Evolutionary conservation across 768 basidiomycete species (phyloP).

Genomic region (Inosperma sp.): DNA sequence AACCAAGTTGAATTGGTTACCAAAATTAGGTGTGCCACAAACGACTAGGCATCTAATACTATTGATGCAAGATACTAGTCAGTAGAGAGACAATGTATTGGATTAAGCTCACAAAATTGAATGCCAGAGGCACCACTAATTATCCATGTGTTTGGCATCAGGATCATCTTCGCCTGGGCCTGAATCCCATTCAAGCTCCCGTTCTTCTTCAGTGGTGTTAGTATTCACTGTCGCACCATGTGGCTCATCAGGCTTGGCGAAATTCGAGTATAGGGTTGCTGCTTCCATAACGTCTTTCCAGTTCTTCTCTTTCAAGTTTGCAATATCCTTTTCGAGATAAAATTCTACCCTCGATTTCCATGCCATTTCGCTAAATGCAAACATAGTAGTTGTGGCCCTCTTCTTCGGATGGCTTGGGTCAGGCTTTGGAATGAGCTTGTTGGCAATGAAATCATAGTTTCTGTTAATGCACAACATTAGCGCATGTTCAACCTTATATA

Average conservation of each 20-base stretch:
- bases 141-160: no score
- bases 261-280: neutral
- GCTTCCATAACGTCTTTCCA: neutral
- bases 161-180: no score
- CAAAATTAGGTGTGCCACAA: no score
- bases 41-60: no score
- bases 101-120: no score
- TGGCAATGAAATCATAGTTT: neutral
- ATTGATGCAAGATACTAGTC: no score
- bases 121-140: no score
- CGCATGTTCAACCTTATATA: neutral
- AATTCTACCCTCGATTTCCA: neutral
- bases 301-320: neutral
- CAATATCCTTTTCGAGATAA: neutral
- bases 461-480: neutral
- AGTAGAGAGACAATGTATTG: no score
- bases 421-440: neutral
- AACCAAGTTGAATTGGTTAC: no score
- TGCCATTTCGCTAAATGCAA: neutral
- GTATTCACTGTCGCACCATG: neutral
- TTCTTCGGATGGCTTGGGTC: neutral
- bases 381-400: neutral
- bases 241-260: neutral
- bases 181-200: neutral
- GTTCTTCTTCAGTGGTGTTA: neutral